These are phyloP conservation scores for Parmelia sp. DNA, from an alignment of 495 filamentous ascomycete species.

Conservation along the genomic window DNA sequence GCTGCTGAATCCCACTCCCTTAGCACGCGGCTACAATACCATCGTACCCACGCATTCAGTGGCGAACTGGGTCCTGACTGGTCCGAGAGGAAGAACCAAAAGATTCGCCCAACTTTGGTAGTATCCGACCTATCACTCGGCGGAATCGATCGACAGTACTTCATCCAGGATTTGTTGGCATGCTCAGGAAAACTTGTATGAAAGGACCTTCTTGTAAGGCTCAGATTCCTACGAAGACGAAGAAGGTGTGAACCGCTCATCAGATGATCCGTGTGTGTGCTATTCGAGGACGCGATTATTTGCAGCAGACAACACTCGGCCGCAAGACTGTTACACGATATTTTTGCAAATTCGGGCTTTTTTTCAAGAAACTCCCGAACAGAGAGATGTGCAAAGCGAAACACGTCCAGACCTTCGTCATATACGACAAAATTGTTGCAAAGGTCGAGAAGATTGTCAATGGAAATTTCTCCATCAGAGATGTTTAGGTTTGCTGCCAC, in stretches of 20 bases:
- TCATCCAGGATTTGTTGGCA: not conserved
- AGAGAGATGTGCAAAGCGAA: conserved; percentile 33
- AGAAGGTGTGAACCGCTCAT: not conserved
- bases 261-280: not conserved
- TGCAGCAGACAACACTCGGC: not conserved
- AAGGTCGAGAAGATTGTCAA: conserved; percentile 26
- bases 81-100: not conserved
- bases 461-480: not conserved
- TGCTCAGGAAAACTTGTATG: not conserved
- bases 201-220: not conserved
- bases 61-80: not conserved
- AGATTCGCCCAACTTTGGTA: not conserved
- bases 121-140: not conserved
- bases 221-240: not conserved
- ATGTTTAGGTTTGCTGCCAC: not conserved
- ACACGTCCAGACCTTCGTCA: conserved; percentile 28
- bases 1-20: no score
- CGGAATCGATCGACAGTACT: not conserved
- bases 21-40: no score
- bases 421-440: conserved; percentile 31
- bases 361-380: conserved; percentile 31
- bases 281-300: not conserved
- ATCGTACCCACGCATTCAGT: not conserved
- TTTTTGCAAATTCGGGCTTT: not conserved
- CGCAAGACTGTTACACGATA: not conserved